Evolutionary conservation across 2,329 filamentous ascomycete genomes (phyloP).

Genomic region (Colletotrichum melonis): DNA sequence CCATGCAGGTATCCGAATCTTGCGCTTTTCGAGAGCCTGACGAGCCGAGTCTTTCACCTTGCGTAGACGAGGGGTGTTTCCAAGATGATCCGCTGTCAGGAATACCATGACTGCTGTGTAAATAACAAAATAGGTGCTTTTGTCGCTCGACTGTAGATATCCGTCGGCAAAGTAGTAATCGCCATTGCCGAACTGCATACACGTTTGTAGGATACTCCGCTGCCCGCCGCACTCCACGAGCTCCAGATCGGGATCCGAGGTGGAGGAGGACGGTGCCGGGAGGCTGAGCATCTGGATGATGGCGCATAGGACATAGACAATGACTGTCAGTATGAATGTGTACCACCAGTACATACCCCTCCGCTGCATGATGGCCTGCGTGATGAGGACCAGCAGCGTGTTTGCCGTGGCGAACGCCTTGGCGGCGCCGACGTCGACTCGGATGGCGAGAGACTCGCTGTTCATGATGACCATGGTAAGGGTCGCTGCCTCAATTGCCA

Average conservation of each 20-base stretch:
- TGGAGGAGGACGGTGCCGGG: background rate
- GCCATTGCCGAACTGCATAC: background rate
- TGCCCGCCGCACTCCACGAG: slow-evolving; percentile 2
- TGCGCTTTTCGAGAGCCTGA: background rate
- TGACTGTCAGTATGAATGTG: slow-evolving; percentile 33
- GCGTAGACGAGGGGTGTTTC: background rate
- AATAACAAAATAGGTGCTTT: background rate
- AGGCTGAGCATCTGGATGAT: slow-evolving; percentile 16
- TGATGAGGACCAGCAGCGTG: slow-evolving; percentile 36
- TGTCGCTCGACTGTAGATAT: background rate
- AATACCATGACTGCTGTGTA: background rate
- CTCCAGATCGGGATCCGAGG: too few relatives aligned
- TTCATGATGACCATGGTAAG: slow-evolving; percentile 35
- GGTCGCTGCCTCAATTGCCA: slow-evolving; percentile 39
- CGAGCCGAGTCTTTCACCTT: background rate
- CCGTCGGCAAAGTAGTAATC: background rate
- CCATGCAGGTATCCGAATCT: background rate
- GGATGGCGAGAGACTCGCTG: background rate
- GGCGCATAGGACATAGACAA: slow-evolving; percentile 33
- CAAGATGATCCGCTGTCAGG: background rate
- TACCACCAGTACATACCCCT: slow-evolving; percentile 41
- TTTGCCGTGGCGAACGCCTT: slow-evolving; percentile 33
- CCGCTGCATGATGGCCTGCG: slow-evolving; percentile 39
- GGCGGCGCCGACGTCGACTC: slow-evolving; percentile 18
- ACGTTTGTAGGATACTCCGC: slow-evolving; percentile 2